These are phyloP conservation scores for Pseudofabraea citricarpa DNA, from an alignment of 2,329 filamentous ascomycete species.

Conservation along the genomic window DNA sequence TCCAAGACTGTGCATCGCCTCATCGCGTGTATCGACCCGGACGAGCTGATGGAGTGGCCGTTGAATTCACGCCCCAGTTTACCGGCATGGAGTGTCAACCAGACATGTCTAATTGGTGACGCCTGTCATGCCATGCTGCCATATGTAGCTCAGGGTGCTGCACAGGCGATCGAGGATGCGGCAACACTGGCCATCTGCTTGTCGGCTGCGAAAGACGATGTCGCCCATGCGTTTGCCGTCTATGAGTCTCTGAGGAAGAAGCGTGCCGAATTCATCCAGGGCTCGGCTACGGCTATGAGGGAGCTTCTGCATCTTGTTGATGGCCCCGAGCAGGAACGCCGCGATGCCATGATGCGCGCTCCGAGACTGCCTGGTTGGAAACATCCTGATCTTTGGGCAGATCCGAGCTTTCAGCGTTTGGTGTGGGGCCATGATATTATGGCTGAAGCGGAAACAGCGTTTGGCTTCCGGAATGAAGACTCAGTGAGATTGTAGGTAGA, in stretches of 20 bases:
- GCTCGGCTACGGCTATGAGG: conserved; percentile 47
- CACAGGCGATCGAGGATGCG: conserved; percentile 61
- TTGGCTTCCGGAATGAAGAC: not conserved
- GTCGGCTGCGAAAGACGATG: conserved; percentile 38
- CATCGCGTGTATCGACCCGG: conserved; percentile 43
- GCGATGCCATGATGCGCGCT: conserved; percentile 45
- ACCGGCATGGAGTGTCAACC: conserved; percentile 5
- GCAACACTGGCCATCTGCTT: conserved; percentile 56
- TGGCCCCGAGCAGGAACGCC: conserved; percentile 49
- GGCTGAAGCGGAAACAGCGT: not conserved
- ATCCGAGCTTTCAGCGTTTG: not conserved
- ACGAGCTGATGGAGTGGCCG: conserved; percentile 58
- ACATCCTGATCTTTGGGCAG: not conserved
- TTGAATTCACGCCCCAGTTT: conserved; percentile 38
- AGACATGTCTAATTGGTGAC: conserved; percentile 41
- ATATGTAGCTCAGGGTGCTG: conserved; percentile 58
- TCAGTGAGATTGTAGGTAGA: not conserved
- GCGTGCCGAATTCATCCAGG: conserved; percentile 46
- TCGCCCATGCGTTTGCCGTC: conserved; percentile 35
- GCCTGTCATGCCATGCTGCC: conserved; percentile 59
- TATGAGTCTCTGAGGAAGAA: conserved; percentile 42
- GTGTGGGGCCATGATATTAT: not conserved
- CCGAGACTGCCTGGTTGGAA: not conserved
- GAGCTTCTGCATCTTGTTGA: conserved; percentile 41
- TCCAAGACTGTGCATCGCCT: conserved; percentile 46